These are phyloP conservation scores for Melaleuca alternifolia DNA, from an alignment of 345 rosid species.

Conservation along the genomic window DNA sequence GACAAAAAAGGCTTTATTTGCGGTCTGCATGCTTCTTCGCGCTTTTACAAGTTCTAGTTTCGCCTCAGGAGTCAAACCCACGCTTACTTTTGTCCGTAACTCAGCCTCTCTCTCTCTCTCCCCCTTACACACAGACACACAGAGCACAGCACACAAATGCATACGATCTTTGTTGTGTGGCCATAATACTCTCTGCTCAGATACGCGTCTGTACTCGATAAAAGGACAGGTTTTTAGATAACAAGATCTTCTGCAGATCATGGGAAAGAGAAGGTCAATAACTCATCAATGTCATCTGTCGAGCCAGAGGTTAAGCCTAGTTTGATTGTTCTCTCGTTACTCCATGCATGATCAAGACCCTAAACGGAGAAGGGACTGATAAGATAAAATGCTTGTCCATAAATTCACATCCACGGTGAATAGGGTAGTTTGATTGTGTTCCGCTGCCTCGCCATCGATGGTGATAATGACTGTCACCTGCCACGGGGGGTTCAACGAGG, in stretches of 20 bases:
- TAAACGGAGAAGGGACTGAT: neutral
- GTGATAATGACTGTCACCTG: neutral
- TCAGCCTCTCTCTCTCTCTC: neutral
- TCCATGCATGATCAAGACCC: neutral
- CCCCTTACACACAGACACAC: neutral
- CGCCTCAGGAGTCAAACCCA: neutral
- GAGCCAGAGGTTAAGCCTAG: neutral
- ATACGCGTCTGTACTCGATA: neutral
- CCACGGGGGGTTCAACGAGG: neutral
- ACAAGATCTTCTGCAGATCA: neutral
- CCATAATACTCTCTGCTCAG: neutral
- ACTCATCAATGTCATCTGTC: neutral
- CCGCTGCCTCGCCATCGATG: neutral
- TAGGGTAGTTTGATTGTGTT: neutral
- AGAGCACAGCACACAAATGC: neutral
- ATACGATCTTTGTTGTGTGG: neutral
- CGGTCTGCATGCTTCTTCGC: neutral
- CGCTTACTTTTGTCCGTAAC: neutral
- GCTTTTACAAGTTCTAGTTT: neutral
- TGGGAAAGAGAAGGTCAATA: neutral
- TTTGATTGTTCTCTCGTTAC: neutral
- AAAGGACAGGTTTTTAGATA: neutral
- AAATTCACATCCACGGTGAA: neutral
- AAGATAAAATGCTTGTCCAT: neutral
- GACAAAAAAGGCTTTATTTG: neutral